Conservation (phyloP, 169 alveolate genomes). For the Plasmodium inui region DNA sequence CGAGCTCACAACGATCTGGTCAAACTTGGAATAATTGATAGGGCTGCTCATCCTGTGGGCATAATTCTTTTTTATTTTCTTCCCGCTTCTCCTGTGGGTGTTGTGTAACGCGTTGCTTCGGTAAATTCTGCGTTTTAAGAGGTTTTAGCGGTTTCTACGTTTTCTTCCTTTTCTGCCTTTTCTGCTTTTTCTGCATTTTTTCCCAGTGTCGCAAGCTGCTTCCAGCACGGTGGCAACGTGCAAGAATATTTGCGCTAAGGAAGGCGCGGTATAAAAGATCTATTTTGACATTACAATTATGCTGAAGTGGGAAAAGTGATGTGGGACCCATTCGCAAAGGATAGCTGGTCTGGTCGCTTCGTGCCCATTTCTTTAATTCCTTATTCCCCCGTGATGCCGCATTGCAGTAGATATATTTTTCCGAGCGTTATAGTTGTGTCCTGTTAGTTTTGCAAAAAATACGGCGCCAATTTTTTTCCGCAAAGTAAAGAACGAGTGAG, state of each 20-base stretch:
- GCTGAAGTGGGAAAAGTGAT: not conserved
- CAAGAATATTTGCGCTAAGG: not conserved
- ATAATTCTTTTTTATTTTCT: not conserved
- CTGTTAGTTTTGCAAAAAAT: not conserved
- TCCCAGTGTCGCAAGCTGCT: not conserved
- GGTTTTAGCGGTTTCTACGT: not conserved
- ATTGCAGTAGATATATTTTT: not conserved
- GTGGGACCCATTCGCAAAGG: not conserved
- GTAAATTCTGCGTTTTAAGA: not conserved
- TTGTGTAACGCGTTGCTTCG: not conserved
- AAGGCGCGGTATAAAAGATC: not conserved
- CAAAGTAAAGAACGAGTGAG: not conserved
- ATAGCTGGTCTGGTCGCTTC: not conserved
- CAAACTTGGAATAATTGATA: conserved; percentile 61
- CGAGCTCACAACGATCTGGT: conserved; percentile 66
- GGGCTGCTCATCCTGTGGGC: conserved; percentile 37
- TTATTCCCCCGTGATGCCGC: not conserved
- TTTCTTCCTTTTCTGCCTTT: too few species aligned
- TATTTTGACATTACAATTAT: not conserved
- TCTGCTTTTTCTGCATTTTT: not conserved
- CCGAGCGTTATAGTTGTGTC: not conserved
- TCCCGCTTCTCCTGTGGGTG: not conserved
- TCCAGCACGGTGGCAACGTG: not conserved
- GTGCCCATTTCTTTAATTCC: not conserved
- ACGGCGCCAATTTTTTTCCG: not conserved